A percentile compares a stretch with the other conserved stretches of the same genome.
Conservation (phyloP, 2,329 filamentous ascomycete species). For the Diaporthe sp. region DNA sequence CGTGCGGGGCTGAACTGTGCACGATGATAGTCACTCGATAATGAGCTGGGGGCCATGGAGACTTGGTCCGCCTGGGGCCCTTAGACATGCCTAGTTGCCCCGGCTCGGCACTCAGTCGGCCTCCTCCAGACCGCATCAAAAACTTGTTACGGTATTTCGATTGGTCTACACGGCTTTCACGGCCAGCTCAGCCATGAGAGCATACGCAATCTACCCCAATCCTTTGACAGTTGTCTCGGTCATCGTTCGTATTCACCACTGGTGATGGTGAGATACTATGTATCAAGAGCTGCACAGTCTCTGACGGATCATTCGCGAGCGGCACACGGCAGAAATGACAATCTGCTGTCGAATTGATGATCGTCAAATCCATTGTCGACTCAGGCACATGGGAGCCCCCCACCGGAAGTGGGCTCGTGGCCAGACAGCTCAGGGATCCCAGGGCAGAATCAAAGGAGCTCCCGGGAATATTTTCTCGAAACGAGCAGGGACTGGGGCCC, state of each 20-base stretch:
- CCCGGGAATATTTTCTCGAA: conserved; percentile 22
- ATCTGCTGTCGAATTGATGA: conserved; percentile 20
- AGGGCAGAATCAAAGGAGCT: conserved; percentile 8
- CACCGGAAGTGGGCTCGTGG: conserved; percentile 1
- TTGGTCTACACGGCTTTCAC: background rate
- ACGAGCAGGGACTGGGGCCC: conserved; percentile 9
- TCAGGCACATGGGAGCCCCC: conserved; percentile 1
- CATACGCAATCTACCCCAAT: conserved; percentile 7
- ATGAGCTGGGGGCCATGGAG: conserved; percentile 6
- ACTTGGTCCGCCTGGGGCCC: background rate
- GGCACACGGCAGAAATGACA: conserved; percentile 3
- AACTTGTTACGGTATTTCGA: background rate
- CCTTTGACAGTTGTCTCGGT: background rate
- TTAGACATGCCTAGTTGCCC: background rate
- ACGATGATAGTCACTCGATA: background rate
- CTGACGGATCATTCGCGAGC: background rate
- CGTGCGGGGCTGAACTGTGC: background rate
- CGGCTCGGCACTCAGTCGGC: conserved; percentile 27
- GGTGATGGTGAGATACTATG: background rate
- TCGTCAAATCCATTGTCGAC: conserved; percentile 16
- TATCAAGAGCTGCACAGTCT: background rate
- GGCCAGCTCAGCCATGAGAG: conserved; percentile 6
- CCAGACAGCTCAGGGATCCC: conserved; percentile 7
- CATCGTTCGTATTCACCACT: conserved; percentile 19
- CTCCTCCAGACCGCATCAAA: conserved; percentile 16